These are phyloP conservation scores for Macrophomina phaseolina DNA, from an alignment of 2,329 filamentous ascomycete species.

Conservation along the genomic window DNA sequence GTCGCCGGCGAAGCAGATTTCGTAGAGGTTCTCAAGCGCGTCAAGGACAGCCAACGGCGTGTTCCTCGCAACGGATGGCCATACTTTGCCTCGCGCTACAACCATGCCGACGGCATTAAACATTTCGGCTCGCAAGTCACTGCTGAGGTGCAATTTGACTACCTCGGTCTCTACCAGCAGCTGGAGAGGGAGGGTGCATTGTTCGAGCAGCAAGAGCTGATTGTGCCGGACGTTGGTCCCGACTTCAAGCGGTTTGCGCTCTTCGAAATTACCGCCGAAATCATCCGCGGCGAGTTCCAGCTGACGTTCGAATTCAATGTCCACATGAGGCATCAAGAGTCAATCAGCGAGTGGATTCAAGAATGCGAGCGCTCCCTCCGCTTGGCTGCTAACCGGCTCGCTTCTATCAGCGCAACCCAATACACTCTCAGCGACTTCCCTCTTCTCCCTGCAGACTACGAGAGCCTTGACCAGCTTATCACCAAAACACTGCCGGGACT, in stretches of 20 bases:
- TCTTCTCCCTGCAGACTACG: neutral
- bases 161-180: slow-evolving; percentile 59
- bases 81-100: slow-evolving; percentile 18
- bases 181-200: slow-evolving; percentile 43
- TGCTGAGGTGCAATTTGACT: slow-evolving; percentile 66
- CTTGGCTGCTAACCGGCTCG: slow-evolving; percentile 35
- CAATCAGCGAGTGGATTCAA: slow-evolving; percentile 52
- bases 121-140: slow-evolving; percentile 12
- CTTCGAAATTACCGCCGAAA: slow-evolving; percentile 59
- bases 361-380: slow-evolving; percentile 45
- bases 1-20: neutral
- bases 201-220: slow-evolving; percentile 11
- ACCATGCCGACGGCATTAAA: neutral
- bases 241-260: slow-evolving; percentile 52
- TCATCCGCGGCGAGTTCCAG: slow-evolving; percentile 54
- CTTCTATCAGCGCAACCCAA: neutral
- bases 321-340: slow-evolving; percentile 53
- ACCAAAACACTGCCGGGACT: neutral
- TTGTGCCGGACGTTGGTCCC: slow-evolving; percentile 14
- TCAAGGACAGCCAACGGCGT: neutral
- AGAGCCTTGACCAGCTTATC: neutral
- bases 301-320: slow-evolving; percentile 60
- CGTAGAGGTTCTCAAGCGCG: neutral
- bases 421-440: slow-evolving; percentile 13
- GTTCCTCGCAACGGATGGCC: slow-evolving; percentile 5